A percentile compares a stretch with the other conserved stretches of the same genome.
phyloP scores from a whole-genome alignment of 768 basidiomycete genomes.

The Podaxis pistillaris region DNA sequence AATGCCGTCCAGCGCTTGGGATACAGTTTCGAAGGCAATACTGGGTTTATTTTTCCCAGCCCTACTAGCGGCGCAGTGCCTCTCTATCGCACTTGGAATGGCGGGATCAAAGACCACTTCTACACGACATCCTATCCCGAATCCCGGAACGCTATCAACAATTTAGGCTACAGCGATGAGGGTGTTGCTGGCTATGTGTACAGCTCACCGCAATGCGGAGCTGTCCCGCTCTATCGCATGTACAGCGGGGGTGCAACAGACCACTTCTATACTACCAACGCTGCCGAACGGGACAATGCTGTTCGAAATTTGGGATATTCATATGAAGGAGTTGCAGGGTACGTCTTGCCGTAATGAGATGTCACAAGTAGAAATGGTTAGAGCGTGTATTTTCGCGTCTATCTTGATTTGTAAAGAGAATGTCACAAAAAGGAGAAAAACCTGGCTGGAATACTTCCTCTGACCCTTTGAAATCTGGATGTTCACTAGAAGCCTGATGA shows the following conservation, averaged over 20 bases:
- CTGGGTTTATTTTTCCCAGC: not conserved
- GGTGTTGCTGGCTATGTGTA: not conserved
- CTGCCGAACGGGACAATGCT: too few species aligned
- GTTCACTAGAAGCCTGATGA: too few species aligned
- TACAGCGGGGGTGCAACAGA: too few species aligned
- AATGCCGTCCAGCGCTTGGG: not conserved
- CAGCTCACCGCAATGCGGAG: too few species aligned
- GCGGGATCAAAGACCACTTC: not conserved
- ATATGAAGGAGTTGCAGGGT: not conserved
- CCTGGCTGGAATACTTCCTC: too few species aligned
- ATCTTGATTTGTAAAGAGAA: not conserved
- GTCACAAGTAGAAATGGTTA: not conserved
- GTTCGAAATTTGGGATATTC: too few species aligned
- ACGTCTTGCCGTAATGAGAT: not conserved
- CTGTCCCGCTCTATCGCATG: too few species aligned
- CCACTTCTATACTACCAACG: too few species aligned
- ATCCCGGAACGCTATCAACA: not conserved
- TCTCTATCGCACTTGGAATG: not conserved
- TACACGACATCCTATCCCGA: not conserved
- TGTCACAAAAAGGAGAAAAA: too few species aligned
- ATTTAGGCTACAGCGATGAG: not conserved
- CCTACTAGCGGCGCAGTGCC: not conserved
- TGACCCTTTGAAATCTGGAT: too few species aligned
- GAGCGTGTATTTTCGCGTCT: not conserved
- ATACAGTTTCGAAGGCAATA: not conserved